A percentile compares a stretch with the other conserved stretches of the same genome.
These are phyloP conservation scores for Antrodiella citrinella DNA, from an alignment of 768 basidiomycete species.

Conservation along the genomic window DNA sequence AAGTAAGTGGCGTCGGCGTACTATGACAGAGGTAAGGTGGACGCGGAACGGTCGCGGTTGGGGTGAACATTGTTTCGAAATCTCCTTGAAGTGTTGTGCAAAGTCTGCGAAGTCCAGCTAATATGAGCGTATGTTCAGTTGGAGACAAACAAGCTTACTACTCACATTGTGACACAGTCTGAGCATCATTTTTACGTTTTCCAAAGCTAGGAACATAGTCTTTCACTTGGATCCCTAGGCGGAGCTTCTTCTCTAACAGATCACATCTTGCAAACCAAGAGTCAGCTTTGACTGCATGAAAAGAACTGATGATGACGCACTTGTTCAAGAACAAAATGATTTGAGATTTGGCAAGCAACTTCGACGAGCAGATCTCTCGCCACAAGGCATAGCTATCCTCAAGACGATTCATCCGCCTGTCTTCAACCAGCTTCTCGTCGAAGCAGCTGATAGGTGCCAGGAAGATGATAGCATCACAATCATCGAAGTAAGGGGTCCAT, in stretches of 20 bases:
- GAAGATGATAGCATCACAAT: slow-evolving; percentile 82
- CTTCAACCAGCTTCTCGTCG: slow-evolving; percentile 71
- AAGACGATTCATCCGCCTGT: slow-evolving; percentile 63
- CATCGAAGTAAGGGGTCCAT: slow-evolving; percentile 83
- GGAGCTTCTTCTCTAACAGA: slow-evolving; percentile 63
- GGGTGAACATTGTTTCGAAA: slow-evolving; percentile 53
- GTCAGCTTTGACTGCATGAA: not conserved
- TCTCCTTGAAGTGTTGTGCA: slow-evolving; percentile 74
- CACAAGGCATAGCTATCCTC: slow-evolving; percentile 26
- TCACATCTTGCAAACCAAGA: slow-evolving; percentile 17
- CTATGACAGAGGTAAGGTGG: slow-evolving; percentile 72
- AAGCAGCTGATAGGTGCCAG: slow-evolving; percentile 76
- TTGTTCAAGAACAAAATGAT: slow-evolving; percentile 37
- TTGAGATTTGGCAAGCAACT: slow-evolving; percentile 22
- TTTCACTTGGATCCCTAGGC: slow-evolving; percentile 54
- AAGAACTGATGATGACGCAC: slow-evolving; percentile 33
- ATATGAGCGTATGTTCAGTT: slow-evolving; percentile 8
- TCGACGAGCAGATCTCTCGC: slow-evolving; percentile 22
- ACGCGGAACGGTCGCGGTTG: slow-evolving; percentile 59
- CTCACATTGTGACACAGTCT: slow-evolving; percentile 66
- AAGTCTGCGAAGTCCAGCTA: slow-evolving; percentile 43
- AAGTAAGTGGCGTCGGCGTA: slow-evolving; percentile 29
- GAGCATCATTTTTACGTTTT: slow-evolving; percentile 60
- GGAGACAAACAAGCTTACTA: not conserved
- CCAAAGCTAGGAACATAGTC: slow-evolving; percentile 70